Conservation (phyloP, 139 green algal species). For the Trebouxia sp. region DNA sequence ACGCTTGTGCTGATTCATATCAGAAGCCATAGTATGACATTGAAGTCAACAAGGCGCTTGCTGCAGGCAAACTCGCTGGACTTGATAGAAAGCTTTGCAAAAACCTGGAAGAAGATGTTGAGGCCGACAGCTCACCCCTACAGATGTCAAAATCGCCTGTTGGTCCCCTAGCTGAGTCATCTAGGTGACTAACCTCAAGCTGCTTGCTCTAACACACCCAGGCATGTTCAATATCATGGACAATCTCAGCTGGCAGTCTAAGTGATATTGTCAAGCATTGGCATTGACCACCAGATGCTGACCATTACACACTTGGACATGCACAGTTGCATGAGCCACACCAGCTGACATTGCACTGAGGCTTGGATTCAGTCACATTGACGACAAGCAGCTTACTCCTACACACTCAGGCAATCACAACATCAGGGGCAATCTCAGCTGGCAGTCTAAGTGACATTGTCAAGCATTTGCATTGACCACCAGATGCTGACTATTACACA, state of each 20-base stretch:
- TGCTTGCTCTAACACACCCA: neutral
- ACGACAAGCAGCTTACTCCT: too few relatives aligned
- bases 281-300: too few relatives aligned
- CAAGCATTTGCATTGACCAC: too few relatives aligned
- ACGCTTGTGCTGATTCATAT: neutral
- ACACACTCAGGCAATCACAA: too few relatives aligned
- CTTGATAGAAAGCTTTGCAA: constrained; percentile 97
- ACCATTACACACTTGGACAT: too few relatives aligned
- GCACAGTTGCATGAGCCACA: too few relatives aligned
- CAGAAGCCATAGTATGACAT: neutral
- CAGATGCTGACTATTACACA: too few relatives aligned
- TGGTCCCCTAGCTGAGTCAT: constrained; percentile 75
- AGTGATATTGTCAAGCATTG: too few relatives aligned
- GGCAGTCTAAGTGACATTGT: too few relatives aligned
- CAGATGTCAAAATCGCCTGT: constrained; percentile 87
- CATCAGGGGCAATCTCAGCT: too few relatives aligned
- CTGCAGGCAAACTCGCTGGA: constrained; percentile 93
- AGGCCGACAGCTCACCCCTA: constrained; percentile 62
- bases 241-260: neutral
- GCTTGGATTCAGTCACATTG: too few relatives aligned
- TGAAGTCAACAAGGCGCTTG: neutral
- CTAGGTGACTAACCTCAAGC: constrained; percentile 56
- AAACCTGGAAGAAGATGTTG: constrained; percentile 90
- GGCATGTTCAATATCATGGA: neutral
- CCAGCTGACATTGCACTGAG: too few relatives aligned